Conservation (phyloP, 2,329 filamentous ascomycete genomes). For the Cordyceps cateniannulata region DNA sequence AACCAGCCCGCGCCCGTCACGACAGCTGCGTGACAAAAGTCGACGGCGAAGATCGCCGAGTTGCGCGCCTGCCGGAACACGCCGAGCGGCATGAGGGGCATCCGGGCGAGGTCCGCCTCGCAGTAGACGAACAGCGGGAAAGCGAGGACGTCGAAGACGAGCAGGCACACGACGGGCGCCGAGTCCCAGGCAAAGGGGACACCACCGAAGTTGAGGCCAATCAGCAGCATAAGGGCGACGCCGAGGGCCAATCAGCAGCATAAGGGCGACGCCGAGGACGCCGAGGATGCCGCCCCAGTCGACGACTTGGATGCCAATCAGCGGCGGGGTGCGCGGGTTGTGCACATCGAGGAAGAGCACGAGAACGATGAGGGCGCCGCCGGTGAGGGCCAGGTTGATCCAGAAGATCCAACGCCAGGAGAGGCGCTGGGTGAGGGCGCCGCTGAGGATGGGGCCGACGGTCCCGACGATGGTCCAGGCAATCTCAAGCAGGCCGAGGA, state of each 20-base stretch:
- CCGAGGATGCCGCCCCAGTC: constrained; percentile 56
- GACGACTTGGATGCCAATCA: constrained; percentile 53
- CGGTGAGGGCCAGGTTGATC: constrained; percentile 49
- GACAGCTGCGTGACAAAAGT: constrained; percentile 41
- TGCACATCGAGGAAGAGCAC: constrained; percentile 60
- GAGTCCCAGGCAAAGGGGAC: constrained; percentile 56
- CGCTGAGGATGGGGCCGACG: constrained; percentile 59
- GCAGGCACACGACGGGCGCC: constrained; percentile 53
- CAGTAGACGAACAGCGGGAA: constrained; percentile 49
- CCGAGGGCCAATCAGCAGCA: constrained; percentile 65
- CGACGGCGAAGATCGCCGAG: constrained; percentile 45
- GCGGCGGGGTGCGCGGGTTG: constrained; percentile 56
- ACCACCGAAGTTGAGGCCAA: constrained; percentile 65
- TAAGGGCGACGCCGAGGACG: constrained; percentile 58
- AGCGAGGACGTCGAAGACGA: constrained; percentile 51
- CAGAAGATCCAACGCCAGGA: constrained; percentile 43
- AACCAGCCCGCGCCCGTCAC: constrained; percentile 60
- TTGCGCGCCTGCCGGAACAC: constrained; percentile 53
- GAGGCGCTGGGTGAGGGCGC: constrained; percentile 56
- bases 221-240: constrained; percentile 61
- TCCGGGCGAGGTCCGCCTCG: constrained; percentile 56
- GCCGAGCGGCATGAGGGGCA: constrained; percentile 62
- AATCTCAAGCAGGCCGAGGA: constrained; percentile 59
- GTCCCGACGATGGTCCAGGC: constrained; percentile 61
- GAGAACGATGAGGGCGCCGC: constrained; percentile 50